Percentiles rank a stretch among this genome's conserved stretches.
Conservation (phyloP, 257 asterid genomes). For the Lycium barbarum region DNA sequence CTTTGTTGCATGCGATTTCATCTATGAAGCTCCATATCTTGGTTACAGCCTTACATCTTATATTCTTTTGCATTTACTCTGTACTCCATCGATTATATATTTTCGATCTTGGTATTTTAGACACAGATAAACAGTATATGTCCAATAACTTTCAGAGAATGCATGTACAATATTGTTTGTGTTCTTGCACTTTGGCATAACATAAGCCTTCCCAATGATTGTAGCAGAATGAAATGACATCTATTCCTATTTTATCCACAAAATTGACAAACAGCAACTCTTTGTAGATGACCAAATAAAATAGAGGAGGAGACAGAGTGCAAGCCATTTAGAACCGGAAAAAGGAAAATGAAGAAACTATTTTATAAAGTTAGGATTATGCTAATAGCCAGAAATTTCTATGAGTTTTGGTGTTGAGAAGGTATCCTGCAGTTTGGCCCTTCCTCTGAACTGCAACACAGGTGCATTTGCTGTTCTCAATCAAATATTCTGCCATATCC, state of each 20-base stretch:
- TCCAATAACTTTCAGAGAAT: constrained; percentile 15
- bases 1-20: constrained; percentile 12
- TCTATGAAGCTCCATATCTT: constrained; percentile 8
- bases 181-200: constrained; percentile 17
- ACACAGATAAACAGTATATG: background rate
- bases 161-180: background rate
- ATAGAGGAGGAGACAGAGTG: background rate
- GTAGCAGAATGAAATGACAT: background rate
- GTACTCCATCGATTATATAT: background rate
- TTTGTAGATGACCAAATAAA: constrained; percentile 15
- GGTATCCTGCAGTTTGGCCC: constrained; percentile 71
- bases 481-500: constrained; percentile 72
- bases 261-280: constrained; percentile 14
- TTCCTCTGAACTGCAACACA: constrained; percentile 82
- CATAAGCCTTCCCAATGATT: background rate
- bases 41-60: background rate
- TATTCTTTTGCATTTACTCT: background rate
- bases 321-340: background rate
- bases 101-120: background rate
- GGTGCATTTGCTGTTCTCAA: constrained; percentile 78
- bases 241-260: constrained; percentile 2
- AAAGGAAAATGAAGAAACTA: constrained; percentile 2
- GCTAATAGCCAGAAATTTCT: constrained; percentile 87
- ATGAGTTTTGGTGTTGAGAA: constrained; percentile 73
- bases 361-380: constrained; percentile 30